A percentile compares a stretch with the other conserved stretches of the same genome.
phyloP scores from a whole-genome alignment of 2,329 filamentous ascomycete species.

The Fonsecaea nubica region DNA sequence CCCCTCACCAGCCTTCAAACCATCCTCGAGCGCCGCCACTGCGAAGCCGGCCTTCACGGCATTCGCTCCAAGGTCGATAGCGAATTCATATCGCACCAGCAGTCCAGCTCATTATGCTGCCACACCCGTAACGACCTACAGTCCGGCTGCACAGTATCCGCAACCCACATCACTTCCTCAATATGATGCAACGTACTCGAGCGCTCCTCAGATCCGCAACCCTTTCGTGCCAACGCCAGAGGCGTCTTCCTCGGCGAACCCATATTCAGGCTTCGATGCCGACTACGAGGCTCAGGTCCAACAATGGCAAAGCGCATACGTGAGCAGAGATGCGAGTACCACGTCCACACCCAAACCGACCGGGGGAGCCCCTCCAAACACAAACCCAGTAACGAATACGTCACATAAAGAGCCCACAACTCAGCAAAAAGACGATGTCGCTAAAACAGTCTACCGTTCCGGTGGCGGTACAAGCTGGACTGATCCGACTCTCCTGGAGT shows the following conservation, averaged over 20 bases:
- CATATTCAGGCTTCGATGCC: constrained; percentile 60
- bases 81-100: constrained; percentile 47
- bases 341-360: constrained; percentile 40
- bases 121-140: constrained; percentile 45
- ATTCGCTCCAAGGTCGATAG: constrained; percentile 67
- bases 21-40: constrained; percentile 54
- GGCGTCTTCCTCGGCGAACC: constrained; percentile 54
- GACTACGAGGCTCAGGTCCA: constrained; percentile 91
- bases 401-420: constrained; percentile 47
- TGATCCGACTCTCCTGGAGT: constrained; percentile 86
- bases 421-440: constrained; percentile 48
- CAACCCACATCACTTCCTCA: constrained; percentile 49
- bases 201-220: constrained; percentile 70
- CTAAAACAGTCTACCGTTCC: constrained; percentile 83
- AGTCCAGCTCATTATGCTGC: constrained; percentile 48
- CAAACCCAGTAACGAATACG: constrained; percentile 40
- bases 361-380: constrained; percentile 41
- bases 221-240: constrained; percentile 70
- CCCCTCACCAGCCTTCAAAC: constrained; percentile 51
- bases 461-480: constrained; percentile 94
- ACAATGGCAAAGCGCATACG: constrained; percentile 92
- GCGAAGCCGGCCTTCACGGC: constrained; percentile 55
- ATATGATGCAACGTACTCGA: constrained; percentile 52
- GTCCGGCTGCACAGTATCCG: constrained; percentile 40
- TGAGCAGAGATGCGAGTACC: constrained; percentile 63